Evolutionary conservation across 495 filamentous ascomycete species (phyloP).

Genomic region (Pseudotulostoma volvatum): DNA sequence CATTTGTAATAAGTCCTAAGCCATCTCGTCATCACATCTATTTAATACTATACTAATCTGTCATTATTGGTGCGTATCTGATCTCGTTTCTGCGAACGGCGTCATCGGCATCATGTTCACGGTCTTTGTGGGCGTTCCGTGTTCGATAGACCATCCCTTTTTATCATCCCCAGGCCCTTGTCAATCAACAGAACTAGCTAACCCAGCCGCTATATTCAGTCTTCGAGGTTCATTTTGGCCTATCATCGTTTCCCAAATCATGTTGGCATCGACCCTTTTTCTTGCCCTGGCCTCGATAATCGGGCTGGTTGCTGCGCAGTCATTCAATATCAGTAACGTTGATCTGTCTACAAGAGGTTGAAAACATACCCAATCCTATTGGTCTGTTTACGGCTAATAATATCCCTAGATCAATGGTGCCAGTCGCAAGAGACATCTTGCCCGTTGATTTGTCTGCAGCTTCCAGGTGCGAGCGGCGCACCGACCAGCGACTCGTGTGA

Average conservation of each 20-base stretch:
- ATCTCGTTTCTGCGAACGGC: background rate
- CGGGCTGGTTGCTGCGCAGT: conserved; percentile 26
- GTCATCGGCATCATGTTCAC: background rate
- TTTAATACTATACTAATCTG: too few species aligned
- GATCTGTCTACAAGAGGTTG: conserved; percentile 28
- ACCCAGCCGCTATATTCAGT: background rate
- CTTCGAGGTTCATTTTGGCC: background rate
- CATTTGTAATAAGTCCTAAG: background rate
- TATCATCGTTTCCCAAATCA: conserved; percentile 2
- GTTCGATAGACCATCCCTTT: too few species aligned
- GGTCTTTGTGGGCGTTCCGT: too few species aligned
- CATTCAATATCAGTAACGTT: conserved; percentile 46
- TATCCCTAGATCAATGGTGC: conserved; percentile 49
- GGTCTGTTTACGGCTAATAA: conserved; percentile 1
- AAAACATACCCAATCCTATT: conserved; percentile 1
- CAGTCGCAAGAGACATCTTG: conserved; percentile 46
- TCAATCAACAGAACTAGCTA: too few species aligned
- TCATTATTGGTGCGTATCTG: background rate
- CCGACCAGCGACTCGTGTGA: conserved; percentile 51
- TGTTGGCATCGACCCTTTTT: conserved; percentile 16
- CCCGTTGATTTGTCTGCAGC: conserved; percentile 64
- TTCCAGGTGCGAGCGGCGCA: conserved; percentile 30
- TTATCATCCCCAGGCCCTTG: too few species aligned
- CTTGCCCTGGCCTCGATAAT: conserved; percentile 16
- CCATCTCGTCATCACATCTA: too few species aligned